Percentiles rank a stretch among this genome's conserved stretches.
Conservation (phyloP, 2,329 filamentous ascomycete genomes). For the Fusarium odoratissimum region DNA sequence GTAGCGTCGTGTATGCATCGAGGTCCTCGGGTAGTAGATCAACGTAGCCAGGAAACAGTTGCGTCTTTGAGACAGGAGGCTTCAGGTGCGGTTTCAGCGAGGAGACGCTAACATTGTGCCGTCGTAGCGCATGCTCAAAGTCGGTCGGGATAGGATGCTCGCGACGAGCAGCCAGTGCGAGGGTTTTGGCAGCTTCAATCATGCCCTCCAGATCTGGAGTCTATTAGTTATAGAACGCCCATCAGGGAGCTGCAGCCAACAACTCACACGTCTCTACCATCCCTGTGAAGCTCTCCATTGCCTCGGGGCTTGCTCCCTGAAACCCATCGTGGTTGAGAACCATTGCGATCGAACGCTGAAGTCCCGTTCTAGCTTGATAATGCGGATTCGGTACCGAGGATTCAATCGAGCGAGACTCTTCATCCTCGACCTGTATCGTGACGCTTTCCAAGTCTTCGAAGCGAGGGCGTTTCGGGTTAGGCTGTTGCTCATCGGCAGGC, state of each 20-base stretch:
- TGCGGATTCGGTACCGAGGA: conserved; percentile 47
- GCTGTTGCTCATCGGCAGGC: conserved; percentile 43
- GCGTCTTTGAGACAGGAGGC: conserved; percentile 59
- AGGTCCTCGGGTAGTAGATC: conserved; percentile 54
- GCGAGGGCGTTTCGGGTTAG: conserved; percentile 48
- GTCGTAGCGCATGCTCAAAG: conserved; percentile 64
- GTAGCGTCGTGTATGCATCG: conserved; percentile 56
- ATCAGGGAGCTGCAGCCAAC: no score
- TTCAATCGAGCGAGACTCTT: conserved; percentile 30
- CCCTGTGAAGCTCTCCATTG: conserved; percentile 68
- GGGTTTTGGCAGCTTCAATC: conserved; percentile 59
- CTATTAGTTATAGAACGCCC: conserved; percentile 9
- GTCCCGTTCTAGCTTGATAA: conserved; percentile 50
- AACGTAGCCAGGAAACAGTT: conserved; percentile 54
- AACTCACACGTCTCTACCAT: conserved; percentile 68
- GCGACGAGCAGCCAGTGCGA: conserved; percentile 62
- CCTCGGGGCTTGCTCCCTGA: conserved; percentile 63
- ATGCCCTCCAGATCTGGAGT: conserved; percentile 61
- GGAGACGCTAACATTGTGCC: conserved; percentile 63
- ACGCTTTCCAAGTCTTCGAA: conserved; percentile 11
- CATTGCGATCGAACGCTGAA: conserved; percentile 67
- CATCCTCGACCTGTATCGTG: conserved; percentile 19
- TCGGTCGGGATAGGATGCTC: conserved; percentile 66
- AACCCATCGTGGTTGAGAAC: conserved; percentile 70
- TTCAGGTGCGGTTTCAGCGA: conserved; percentile 67